Evolutionary conservation across 805 yeast genomes (phyloP).

Genomic region (Candida insectalens): DNA sequence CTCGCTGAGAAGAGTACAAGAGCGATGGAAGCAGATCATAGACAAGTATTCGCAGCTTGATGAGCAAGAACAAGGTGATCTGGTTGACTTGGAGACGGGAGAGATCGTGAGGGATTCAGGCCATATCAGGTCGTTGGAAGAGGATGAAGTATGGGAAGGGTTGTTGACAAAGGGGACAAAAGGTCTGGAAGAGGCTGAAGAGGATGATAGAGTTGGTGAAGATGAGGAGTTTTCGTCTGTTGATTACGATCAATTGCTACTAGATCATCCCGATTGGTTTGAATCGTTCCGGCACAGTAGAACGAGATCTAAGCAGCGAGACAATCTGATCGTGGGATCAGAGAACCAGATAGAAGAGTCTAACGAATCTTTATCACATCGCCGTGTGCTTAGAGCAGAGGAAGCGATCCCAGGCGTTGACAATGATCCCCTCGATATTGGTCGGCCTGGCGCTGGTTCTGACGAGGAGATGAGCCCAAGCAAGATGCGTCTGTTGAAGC

Average conservation of each 20-base stretch:
- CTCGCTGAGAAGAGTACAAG: constrained; percentile 13
- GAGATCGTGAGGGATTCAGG: constrained; percentile 58
- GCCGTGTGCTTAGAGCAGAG: no score
- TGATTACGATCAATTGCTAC: constrained; percentile 4
- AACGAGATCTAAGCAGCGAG: no score
- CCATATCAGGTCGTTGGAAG: constrained; percentile 42
- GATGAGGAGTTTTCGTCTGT: no score
- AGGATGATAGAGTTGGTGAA: constrained; percentile 2
- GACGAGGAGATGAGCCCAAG: no score
- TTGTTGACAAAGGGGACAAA: constrained; percentile 11
- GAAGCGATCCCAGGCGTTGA: no score
- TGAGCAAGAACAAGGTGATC: constrained; percentile 47
- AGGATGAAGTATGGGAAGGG: constrained; percentile 29
- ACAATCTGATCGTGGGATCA: no score
- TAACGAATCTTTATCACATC: no score
- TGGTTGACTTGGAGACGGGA: constrained; percentile 58
- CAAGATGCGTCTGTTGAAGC: constrained; percentile 2
- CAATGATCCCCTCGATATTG: no score
- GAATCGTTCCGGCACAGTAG: background rate
- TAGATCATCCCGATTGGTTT: constrained; percentile 1
- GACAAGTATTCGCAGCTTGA: constrained; percentile 38
- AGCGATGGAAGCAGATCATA: constrained; percentile 43
- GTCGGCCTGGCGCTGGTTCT: no score
- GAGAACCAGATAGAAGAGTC: no score
- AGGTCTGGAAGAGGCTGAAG: background rate